Evolutionary conservation across 305 asterid species (phyloP).

Genomic region (Striga hermonthica): DNA sequence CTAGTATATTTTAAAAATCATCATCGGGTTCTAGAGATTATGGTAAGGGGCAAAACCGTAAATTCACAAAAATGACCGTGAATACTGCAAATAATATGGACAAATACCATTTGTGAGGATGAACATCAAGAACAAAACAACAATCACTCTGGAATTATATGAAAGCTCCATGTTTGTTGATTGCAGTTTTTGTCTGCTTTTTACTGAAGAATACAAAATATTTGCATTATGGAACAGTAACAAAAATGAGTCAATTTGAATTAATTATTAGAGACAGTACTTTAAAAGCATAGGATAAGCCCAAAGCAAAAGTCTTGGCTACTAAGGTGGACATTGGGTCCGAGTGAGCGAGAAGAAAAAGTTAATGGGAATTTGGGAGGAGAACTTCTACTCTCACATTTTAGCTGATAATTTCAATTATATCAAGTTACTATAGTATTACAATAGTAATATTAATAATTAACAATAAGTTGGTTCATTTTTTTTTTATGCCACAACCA

Average conservation of each 20-base stretch:
- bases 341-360: too few relatives aligned
- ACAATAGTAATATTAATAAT: too few relatives aligned
- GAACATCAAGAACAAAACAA: conserved; percentile 29
- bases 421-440: too few relatives aligned
- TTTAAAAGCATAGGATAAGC: not conserved
- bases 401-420: too few relatives aligned
- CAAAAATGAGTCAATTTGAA: not conserved
- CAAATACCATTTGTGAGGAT: conserved; percentile 22
- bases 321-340: too few relatives aligned
- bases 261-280: not conserved
- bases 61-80: not conserved
- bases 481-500: too few relatives aligned
- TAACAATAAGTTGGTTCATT: too few relatives aligned
- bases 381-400: too few relatives aligned
- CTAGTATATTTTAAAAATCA: too few relatives aligned
- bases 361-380: too few relatives aligned
- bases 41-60: not conserved
- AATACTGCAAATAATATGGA: not conserved
- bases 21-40: not conserved
- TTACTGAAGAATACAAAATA: not conserved
- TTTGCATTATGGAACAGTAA: not conserved
- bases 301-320: not conserved
- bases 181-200: not conserved
- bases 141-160: not conserved
- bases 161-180: conserved; percentile 23